These are phyloP conservation scores for Rhynchospora breviuscula DNA, from an alignment of 176 grass and related monocot genomes.

Conservation along the genomic window DNA sequence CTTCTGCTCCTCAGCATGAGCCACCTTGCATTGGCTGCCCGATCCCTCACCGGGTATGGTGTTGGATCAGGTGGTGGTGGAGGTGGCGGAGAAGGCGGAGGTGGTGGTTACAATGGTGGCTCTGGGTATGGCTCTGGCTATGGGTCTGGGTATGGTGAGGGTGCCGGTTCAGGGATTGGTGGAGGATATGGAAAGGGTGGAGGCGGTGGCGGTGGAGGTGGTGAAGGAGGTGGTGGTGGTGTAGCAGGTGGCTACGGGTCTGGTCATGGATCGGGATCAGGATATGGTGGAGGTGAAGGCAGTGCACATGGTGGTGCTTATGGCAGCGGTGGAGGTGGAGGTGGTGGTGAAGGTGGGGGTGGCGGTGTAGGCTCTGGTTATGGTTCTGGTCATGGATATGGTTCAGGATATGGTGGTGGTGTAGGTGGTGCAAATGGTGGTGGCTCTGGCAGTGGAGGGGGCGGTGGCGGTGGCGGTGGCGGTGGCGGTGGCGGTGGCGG, in stretches of 20 bases:
- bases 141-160: constrained; percentile 27
- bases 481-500: not conserved
- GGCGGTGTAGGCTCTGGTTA: not conserved
- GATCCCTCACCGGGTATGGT: constrained; percentile 17
- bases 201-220: constrained; percentile 18
- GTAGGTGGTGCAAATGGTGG: not conserved
- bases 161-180: constrained; percentile 16
- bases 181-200: constrained; percentile 21
- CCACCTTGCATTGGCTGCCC: constrained; percentile 6
- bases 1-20: constrained; percentile 24
- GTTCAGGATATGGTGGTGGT: not conserved
- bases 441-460: not conserved
- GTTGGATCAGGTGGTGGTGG: not conserved
- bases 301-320: not conserved
- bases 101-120: constrained; percentile 6
- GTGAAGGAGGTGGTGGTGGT: constrained; percentile 19
- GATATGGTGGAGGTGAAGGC: not conserved
- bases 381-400: constrained; percentile 10
- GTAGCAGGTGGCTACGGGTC: not conserved
- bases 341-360: not conserved
- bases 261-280: not conserved
- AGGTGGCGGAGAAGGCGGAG: constrained; percentile 6
- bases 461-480: not conserved
- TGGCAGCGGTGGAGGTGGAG: constrained; percentile 5
- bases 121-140: constrained; percentile 3